A percentile compares a stretch with the other conserved stretches of the same genome.
Conservation (phyloP, 805 yeast genomes). For the Metschnikowia colocasiae region DNA sequence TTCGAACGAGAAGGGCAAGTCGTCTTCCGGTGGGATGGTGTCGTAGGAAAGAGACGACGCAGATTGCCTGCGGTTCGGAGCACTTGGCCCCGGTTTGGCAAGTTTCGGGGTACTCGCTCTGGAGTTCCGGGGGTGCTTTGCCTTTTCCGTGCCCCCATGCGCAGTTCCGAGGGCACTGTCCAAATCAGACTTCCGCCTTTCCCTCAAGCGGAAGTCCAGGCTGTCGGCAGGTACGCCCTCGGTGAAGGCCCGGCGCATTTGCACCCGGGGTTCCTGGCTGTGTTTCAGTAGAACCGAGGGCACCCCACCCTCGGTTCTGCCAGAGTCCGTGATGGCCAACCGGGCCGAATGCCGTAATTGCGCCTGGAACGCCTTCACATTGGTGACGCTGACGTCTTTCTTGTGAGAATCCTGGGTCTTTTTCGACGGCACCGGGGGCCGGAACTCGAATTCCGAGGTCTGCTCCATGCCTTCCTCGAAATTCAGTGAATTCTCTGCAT, state of each 20-base stretch:
- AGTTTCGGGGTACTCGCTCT: background rate
- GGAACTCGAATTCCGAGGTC: background rate
- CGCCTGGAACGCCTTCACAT: slow-evolving; percentile 2
- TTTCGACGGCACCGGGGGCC: slow-evolving; percentile 3
- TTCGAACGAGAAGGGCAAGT: slow-evolving; percentile 37
- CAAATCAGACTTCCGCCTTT: background rate
- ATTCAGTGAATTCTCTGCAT: background rate
- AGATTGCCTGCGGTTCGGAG: background rate
- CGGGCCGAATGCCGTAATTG: background rate
- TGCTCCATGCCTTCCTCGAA: background rate
- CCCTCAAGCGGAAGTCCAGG: background rate
- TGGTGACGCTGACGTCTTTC: background rate
- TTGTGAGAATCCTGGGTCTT: background rate
- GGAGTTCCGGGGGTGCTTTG: background rate
- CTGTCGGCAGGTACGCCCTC: background rate
- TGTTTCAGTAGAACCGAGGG: background rate
- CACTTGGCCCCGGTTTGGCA: background rate
- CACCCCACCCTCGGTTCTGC: background rate
- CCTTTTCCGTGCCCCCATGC: background rate
- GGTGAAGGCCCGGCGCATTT: slow-evolving; percentile 3
- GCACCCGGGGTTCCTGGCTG: background rate
- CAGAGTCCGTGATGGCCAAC: background rate
- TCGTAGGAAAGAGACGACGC: background rate
- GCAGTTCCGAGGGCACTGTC: background rate
- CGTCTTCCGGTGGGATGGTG: slow-evolving; percentile 16